Evolutionary conservation across 2,329 filamentous ascomycete species (phyloP), one percentile per base, ranked within the genome.

Genomic region (Fonsecaea multimorphosa): DNA sequence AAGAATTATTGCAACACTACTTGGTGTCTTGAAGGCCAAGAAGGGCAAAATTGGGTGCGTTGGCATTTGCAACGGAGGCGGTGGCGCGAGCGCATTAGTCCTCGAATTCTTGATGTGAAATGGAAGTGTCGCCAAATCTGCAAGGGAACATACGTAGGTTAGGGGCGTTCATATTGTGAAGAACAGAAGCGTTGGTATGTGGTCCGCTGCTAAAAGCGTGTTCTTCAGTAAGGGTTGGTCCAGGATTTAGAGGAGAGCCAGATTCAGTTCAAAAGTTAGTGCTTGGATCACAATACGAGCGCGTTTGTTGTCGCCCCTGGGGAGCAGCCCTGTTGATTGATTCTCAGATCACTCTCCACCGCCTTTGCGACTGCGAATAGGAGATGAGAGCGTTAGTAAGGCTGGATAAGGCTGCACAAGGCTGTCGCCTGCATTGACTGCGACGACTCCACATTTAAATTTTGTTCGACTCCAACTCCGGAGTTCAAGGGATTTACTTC

Each of bases 51-150:
- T 98, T 78, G 95, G 95, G 64, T 91, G 89, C 75, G 94, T 91
- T 44, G 95, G 92, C 75, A 98, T 99, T 77, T 99, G 95, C 88
- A 99, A 99, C 80, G 95, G 95, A 71, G 95, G 95, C 64, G 95
- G 95, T 74, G 95, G 95, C 78, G 95, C 95, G 66, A 96, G 92
- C 74, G 95, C 95, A 65, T 83, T 99, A 72, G 92, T 99, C 69
- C 87, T 99, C 74, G 95, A 99, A 85, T 79, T 76, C 54, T 72
- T 82, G 68, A 74, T 78, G 63, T 81, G 75, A 75, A 70, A 3
- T 40, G 34, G 11, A 34, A 22, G 27, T 31, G 19, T 14, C 38
- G 9, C 22, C 19, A 3, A 12, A 14, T 49, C 3, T 54, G 36
- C 16, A 5, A 57, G 8, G 36, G 38, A 31, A 51, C 19, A 40